Evolutionary conservation across 2,329 filamentous ascomycete genomes (phyloP).

Genomic region (Coniochaeta hoffmannii): DNA sequence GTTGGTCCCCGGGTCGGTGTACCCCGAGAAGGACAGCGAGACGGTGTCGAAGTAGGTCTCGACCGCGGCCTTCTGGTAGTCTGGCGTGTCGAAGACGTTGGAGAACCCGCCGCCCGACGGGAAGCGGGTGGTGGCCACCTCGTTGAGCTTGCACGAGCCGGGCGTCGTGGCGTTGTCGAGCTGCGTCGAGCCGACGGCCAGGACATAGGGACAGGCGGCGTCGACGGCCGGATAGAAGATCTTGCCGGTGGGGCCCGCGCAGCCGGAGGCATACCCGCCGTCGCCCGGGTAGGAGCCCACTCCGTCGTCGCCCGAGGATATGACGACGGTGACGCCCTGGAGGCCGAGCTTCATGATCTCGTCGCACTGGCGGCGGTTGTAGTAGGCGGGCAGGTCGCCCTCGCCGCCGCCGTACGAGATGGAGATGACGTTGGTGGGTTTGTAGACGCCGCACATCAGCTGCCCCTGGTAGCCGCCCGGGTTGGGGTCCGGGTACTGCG

Average conservation of each 20-base stretch:
- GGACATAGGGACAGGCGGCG: conserved; percentile 39
- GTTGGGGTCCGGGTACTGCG: conserved; percentile 39
- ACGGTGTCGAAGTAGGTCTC: conserved; percentile 16
- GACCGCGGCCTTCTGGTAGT: conserved; percentile 20
- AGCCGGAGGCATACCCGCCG: conserved; percentile 19
- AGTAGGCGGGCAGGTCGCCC: conserved; percentile 33
- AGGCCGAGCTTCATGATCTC: conserved; percentile 39
- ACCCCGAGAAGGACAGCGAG: conserved; percentile 19
- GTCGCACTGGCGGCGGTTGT: conserved; percentile 35
- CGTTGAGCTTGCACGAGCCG: conserved; percentile 8
- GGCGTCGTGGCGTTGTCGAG: conserved; percentile 10
- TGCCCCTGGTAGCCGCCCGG: conserved; percentile 37
- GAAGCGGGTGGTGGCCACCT: conserved; percentile 16
- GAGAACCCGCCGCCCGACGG: conserved; percentile 26
- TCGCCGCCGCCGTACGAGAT: conserved; percentile 44
- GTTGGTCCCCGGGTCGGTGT: conserved; percentile 28
- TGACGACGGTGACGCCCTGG: conserved; percentile 30
- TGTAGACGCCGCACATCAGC: conserved; percentile 23
- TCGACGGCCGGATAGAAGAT: conserved; percentile 38
- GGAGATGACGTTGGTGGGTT: conserved; percentile 42
- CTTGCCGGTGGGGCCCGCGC: conserved; percentile 24
- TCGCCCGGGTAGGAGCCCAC: conserved; percentile 24
- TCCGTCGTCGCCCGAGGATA: conserved; percentile 33
- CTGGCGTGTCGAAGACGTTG: conserved; percentile 22
- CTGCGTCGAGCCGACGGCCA: conserved; percentile 29